phyloP scores from a whole-genome alignment of 129 eudicot genomes.

The Rutidosis leptorrhynchoides region DNA sequence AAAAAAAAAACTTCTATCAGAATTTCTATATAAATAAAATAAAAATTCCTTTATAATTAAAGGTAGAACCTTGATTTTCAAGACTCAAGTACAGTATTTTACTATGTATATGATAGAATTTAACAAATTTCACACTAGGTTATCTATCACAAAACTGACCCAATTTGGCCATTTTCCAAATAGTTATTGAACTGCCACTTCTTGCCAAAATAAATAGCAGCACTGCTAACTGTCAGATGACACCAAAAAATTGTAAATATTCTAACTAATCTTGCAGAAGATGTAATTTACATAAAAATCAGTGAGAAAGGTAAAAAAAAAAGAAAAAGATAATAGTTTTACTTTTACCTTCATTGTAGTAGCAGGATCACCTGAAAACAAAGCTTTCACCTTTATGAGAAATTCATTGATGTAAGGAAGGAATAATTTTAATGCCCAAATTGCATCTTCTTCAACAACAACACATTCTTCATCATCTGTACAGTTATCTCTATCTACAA shows the following conservation, averaged over 20 bases:
- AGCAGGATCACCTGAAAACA: no score
- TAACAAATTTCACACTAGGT: constrained; percentile 9
- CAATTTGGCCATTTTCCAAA: no score
- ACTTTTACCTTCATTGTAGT: constrained; percentile 84
- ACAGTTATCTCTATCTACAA: constrained; percentile 29
- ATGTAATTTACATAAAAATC: constrained; percentile 21
- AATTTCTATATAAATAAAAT: no score
- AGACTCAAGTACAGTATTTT: constrained; percentile 1
- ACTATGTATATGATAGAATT: constrained; percentile 6
- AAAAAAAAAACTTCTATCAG: no score
- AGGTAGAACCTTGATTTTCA: no score
- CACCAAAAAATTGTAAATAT: constrained; percentile 21
- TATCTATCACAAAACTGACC: constrained; percentile 43
- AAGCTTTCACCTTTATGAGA: no score
- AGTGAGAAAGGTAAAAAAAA: not conserved
- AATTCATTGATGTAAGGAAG: no score
- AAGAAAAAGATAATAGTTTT: not conserved
- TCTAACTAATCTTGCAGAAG: constrained; percentile 26
- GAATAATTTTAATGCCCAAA: no score
- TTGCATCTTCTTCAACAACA: no score
- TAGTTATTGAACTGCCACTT: no score
- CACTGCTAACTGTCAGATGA: constrained; percentile 71
- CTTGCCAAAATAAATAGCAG: constrained; percentile 78
- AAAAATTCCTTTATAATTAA: no score
- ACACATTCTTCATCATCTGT: constrained; percentile 35